A percentile compares a stretch with the other conserved stretches of the same genome.
Conservation (phyloP, 192 early-diverging fungal genomes). For the Jimgerdemannia flammicorona region DNA sequence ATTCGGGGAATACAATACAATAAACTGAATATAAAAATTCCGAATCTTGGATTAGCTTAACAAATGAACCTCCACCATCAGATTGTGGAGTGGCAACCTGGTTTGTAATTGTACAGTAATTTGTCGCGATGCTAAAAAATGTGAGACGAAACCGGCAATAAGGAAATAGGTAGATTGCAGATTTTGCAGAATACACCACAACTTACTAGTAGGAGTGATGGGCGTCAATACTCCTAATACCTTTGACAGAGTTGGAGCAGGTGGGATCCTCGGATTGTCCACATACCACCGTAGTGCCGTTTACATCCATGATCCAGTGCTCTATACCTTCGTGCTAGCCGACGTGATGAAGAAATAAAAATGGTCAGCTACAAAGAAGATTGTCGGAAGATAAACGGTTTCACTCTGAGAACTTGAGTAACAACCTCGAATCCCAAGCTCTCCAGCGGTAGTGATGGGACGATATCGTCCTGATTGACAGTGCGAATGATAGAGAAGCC, state of each 20-base stretch:
- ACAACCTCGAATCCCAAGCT: not conserved
- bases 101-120: too few relatives aligned
- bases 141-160: too few relatives aligned
- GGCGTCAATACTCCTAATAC: not conserved
- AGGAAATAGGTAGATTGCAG: too few relatives aligned
- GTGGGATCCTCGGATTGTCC: not conserved
- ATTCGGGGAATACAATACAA: too few relatives aligned
- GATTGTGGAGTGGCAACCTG: too few relatives aligned
- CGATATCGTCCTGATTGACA: constrained; percentile 19
- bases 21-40: too few relatives aligned
- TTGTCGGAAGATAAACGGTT: not conserved
- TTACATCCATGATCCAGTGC: not conserved
- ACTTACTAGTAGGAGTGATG: not conserved
- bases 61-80: too few relatives aligned
- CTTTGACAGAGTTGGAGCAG: not conserved
- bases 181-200: not conserved
- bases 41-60: too few relatives aligned
- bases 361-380: not conserved
- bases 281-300: not conserved
- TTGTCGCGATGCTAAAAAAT: too few relatives aligned
- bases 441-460: not conserved
- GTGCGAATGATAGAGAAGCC: constrained; percentile 16
- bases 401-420: not conserved
- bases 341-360: not conserved
- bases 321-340: not conserved